Base-by-base conservation (phyloP, 208 protist species). In the Leptomonas pyrrhocoris region DNA sequence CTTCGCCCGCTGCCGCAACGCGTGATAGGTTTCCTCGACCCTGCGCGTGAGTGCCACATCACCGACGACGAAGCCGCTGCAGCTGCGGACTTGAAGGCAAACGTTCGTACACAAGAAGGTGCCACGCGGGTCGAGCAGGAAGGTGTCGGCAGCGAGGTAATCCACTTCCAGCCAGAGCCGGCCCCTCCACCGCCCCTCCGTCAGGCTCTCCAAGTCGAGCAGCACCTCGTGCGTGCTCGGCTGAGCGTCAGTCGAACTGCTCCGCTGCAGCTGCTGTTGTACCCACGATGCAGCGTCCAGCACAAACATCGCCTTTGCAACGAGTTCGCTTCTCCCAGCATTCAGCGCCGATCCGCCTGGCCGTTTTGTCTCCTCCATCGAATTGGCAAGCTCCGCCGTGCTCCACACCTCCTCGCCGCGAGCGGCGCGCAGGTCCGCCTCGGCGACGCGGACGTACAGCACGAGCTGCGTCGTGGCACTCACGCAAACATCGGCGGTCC, bases 161-260 rank as follows among this genome's bases (percentile, higher is more conserved):
- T 46, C 42, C 16, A 77, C 40, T 12, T 53, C 19, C 11, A 50
- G 28, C 56, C 63, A 77, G 19, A 77, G 53, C 45, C 71, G 63
- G 1, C 71, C 71, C 16, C 70, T 54, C 63, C 71, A 77, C n/a
- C 43, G 55, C 19, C 40, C 71, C 31, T 50, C 31, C 6, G 21
- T 34, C 9, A 46, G 57, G 57, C 64, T 77, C 55, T 67, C 71
- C 28, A 77, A 38, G 28, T 77, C 63, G 30, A 70, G 48, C 46
- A 71, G 36, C 25, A 66, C 63, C 43, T 76, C 71, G 21, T 40
- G 62, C 21, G 42, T 55, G 8, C 21, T n/a, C 23, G 16, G 4
- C 6, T 36, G 13, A 5, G 28, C 43, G 27, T 45, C 2, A 0
- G 2, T 4, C 15, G n/a, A 13, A n/a, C 11, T 38, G 13, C 36